A percentile compares a stretch with the other conserved stretches of the same genome.
Conservation (phyloP, 73 alveolate species). For the Tetrahymena borealis region DNA sequence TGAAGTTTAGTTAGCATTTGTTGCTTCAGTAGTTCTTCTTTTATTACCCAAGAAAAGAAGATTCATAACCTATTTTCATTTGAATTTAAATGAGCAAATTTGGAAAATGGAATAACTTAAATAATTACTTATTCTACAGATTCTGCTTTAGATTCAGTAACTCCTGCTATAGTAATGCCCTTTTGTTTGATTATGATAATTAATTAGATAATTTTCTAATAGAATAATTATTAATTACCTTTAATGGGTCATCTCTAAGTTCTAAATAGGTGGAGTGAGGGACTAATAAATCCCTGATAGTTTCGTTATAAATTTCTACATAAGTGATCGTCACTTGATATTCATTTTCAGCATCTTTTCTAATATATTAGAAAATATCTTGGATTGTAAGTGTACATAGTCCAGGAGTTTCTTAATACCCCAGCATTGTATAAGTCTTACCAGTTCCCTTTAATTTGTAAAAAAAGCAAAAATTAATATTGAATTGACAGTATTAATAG, state of each 20-base stretch:
- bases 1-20: slow-evolving; percentile 68
- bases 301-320: slow-evolving; percentile 84
- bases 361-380: slow-evolving; percentile 72
- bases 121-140: slow-evolving; percentile 69
- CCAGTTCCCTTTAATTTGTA: slow-evolving; percentile 72
- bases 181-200: not conserved
- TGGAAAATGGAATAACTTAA: too few species aligned
- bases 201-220: not conserved
- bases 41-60: slow-evolving; percentile 46
- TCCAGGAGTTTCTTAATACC: slow-evolving; percentile 86
- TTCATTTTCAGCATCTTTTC: slow-evolving; percentile 41
- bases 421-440: slow-evolving; percentile 94
- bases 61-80: slow-evolving; percentile 17
- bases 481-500: not conserved
- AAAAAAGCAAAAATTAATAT: not conserved
- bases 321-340: slow-evolving; percentile 24
- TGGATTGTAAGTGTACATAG: slow-evolving; percentile 70
- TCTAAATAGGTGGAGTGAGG: slow-evolving; percentile 75
- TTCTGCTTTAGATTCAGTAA: slow-evolving; percentile 78
- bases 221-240: not conserved
- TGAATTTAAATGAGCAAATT: too few species aligned
- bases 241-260: slow-evolving; percentile 85
- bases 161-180: slow-evolving; percentile 85
- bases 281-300: slow-evolving; percentile 78
- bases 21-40: slow-evolving; percentile 74